Evolutionary conservation across 148 eudicot species (phyloP).

Genomic region (Camellia sinensis): DNA sequence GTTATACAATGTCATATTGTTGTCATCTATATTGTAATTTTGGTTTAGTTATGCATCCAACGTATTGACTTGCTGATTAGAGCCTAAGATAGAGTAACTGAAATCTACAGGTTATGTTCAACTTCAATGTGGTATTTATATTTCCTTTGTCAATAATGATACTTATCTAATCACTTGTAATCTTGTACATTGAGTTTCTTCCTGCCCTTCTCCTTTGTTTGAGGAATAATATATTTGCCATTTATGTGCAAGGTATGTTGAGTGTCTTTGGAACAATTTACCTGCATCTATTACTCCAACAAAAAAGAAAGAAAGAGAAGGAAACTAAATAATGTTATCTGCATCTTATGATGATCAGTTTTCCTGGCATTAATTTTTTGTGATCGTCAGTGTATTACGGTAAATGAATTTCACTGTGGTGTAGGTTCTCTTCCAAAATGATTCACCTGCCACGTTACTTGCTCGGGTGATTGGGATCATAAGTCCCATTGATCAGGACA

Average conservation of each 20-base stretch:
- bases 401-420: conserved; percentile 10
- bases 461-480: conserved; percentile 95
- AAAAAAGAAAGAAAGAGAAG: not conserved
- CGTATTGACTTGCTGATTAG: not conserved
- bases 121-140: not conserved
- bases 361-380: not conserved
- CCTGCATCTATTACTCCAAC: not conserved
- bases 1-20: too few species aligned
- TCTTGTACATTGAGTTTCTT: not conserved
- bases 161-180: not conserved
- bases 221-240: not conserved
- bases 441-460: conserved; percentile 96
- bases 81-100: not conserved
- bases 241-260: not conserved
- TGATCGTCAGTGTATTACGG: not conserved
- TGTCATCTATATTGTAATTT: not conserved
- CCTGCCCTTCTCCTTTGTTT: not conserved
- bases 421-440: conserved; percentile 98
- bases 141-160: not conserved
- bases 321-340: too few species aligned
- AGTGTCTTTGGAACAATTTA: not conserved
- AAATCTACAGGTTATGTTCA: not conserved
- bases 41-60: not conserved
- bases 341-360: conserved; percentile 8
- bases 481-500: conserved; percentile 72